These are phyloP conservation scores for Neurospora tetrasperma DNA, from an alignment of 495 filamentous ascomycete species.

Conservation along the genomic window DNA sequence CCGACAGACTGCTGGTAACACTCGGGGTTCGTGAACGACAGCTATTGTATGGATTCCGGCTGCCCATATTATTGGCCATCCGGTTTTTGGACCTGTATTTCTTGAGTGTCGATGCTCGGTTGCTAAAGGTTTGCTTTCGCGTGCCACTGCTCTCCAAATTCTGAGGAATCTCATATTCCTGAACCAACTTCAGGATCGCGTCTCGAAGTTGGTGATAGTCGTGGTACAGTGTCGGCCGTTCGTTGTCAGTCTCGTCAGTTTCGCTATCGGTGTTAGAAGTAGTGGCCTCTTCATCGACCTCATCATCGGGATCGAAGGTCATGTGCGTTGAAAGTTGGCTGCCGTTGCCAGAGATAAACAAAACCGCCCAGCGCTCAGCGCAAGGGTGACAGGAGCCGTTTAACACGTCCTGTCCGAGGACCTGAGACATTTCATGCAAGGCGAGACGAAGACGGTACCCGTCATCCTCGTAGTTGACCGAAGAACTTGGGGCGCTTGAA, in stretches of 20 bases:
- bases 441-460: constrained; percentile 45
- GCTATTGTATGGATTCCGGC: constrained; percentile 49
- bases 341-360: constrained; percentile 67
- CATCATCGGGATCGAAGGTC: constrained; percentile 59
- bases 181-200: constrained; percentile 69
- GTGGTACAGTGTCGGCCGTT: constrained; percentile 60
- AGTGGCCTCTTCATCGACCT: constrained; percentile 51
- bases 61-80: constrained; percentile 41
- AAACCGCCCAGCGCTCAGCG: constrained; percentile 61
- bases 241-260: constrained; percentile 51
- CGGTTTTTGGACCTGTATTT: constrained; percentile 41
- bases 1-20: constrained; percentile 23
- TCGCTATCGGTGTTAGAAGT: constrained; percentile 49
- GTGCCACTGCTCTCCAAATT: constrained; percentile 42
- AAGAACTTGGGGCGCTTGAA: constrained; percentile 22
- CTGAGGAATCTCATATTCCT: constrained; percentile 66
- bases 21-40: constrained; percentile 37
- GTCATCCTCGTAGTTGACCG: constrained; percentile 41
- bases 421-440: constrained; percentile 54
- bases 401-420: constrained; percentile 47
- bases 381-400: constrained; percentile 60
- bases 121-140: constrained; percentile 50
- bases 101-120: constrained; percentile 44
- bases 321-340: constrained; percentile 58
- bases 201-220: constrained; percentile 77